A percentile compares a stretch with the other conserved stretches of the same genome.
Conservation (phyloP, 345 rosid species). For the Rhizophora mangle region DNA sequence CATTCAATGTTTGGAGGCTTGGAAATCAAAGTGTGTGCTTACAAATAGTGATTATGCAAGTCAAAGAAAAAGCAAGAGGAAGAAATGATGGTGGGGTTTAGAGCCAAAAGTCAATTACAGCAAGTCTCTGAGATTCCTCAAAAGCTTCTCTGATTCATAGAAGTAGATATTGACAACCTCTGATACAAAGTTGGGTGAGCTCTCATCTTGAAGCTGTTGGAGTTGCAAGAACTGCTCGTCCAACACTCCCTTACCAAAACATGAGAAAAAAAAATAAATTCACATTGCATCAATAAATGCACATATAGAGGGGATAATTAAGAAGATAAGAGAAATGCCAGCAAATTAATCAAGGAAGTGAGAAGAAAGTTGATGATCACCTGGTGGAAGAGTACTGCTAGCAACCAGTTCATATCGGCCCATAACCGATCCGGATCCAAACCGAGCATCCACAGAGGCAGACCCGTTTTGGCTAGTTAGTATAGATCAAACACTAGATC, state of each 20-base stretch:
- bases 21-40: no score
- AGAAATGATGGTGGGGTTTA: neutral
- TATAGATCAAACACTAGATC: neutral
- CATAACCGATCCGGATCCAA: conserved; percentile 82
- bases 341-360: no score
- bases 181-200: conserved; percentile 73
- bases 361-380: conserved; percentile 20
- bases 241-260: conserved; percentile 48
- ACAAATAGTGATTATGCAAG: neutral
- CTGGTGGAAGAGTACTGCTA: conserved; percentile 92
- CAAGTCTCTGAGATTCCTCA: conserved; percentile 56
- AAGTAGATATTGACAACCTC: conserved; percentile 84
- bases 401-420: conserved; percentile 86
- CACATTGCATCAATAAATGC: neutral
- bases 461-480: conserved; percentile 79
- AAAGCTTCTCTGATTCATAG: conserved; percentile 83
- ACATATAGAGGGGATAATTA: neutral
- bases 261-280: neutral
- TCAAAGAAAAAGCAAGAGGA: neutral
- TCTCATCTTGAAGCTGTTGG: conserved; percentile 89
- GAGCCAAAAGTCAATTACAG: conserved; percentile 30
- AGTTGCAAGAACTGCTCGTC: conserved; percentile 98
- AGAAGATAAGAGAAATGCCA: neutral
- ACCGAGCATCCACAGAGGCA: conserved; percentile 97
- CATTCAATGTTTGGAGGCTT: no score